These are phyloP conservation scores for Thecaphora frezii DNA, from an alignment of 1,284 basidiomycete genomes.

Conservation along the genomic window DNA sequence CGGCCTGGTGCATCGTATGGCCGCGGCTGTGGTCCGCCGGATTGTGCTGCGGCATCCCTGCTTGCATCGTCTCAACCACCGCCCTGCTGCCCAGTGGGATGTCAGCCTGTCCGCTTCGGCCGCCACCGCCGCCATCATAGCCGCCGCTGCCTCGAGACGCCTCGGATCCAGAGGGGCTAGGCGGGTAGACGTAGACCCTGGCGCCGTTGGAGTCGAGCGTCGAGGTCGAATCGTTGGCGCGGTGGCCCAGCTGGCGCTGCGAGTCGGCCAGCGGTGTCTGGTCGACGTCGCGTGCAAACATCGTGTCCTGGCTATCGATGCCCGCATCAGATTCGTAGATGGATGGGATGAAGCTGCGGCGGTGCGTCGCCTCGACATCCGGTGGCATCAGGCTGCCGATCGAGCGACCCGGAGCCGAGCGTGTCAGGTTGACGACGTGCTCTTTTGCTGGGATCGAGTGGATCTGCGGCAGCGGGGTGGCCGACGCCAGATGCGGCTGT, in stretches of 20 bases:
- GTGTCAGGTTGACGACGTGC: conserved; percentile 41
- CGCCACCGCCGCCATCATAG: not conserved
- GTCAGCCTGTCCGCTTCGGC: conserved; percentile 2
- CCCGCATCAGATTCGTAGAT: conserved; percentile 10
- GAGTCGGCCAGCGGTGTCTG: conserved; percentile 23
- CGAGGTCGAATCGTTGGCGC: conserved; percentile 20
- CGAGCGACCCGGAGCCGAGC: conserved; percentile 2
- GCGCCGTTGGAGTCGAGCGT: conserved; percentile 23
- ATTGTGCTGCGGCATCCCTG: conserved; percentile 3
- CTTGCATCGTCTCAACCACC: conserved; percentile 16
- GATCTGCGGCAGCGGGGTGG: conserved; percentile 17
- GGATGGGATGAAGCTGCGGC: conserved; percentile 23
- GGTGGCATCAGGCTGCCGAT: not conserved
- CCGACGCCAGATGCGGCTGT: too few species aligned
- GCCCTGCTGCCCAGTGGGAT: conserved; percentile 20
- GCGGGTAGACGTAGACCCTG: conserved; percentile 49
- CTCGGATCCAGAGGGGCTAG: conserved; percentile 41
- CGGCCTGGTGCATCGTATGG: not conserved
- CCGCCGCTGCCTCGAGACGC: conserved; percentile 7
- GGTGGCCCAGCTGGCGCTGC: conserved; percentile 12
- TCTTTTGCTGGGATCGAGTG: conserved; percentile 24
- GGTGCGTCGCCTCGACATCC: conserved; percentile 1
- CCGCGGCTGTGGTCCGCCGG: not conserved
- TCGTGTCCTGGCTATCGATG: not conserved
- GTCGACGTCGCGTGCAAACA: conserved; percentile 5